Evolutionary conservation across 1,139 yeast species (phyloP), one percentile per base, ranked within the genome.

Genomic region (Diutina neorugosa): DNA sequence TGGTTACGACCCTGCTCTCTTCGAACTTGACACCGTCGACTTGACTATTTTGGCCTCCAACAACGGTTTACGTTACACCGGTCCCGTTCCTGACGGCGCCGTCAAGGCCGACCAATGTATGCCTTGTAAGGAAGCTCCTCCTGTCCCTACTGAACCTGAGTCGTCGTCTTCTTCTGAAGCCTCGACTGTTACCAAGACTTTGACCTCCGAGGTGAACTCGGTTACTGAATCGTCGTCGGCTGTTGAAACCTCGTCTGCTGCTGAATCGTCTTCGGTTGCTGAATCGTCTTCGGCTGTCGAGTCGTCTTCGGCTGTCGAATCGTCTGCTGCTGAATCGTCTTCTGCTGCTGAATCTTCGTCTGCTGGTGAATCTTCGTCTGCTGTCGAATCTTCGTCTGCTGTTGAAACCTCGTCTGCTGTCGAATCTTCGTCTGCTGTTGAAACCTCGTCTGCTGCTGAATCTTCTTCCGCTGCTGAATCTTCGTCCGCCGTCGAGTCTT

Each of bases 21-120:
- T 61, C 44, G 6, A 16, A 18, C 56, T 53, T 3, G 55, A 53
- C n/a, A 55, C 58, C 34, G 66, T 65, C 12, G 44, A 48, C 14
- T 59, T 65, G 44, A 27, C 51, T 9, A 53, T 56, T 12, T 59
- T 58, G 2, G 37, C 37, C 37, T 53, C 59, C 7, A 59, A 58
- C 52, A 61, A 63, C 40, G 63, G 59, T 34, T 57, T 64, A 20
- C 42, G 19, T n/a, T 65, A 65, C 54, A 54, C 49, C 44, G 64
- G 62, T 19, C 59, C 64, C 21, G 12, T 46, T 11, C 50, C 50
- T 16, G 21, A 18, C 16, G 50, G 50, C 14, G 50, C 50, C n/a
- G 27, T 21, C 50, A 16, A 27, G 11, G 1, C 19, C 21, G 31
- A 23, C 19, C 3, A 3, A 8, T 46, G 50, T 16, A 11, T n/a